Base-by-base conservation (phyloP, 768 basidiomycete genomes). In the Tricholoma terreum region DNA sequence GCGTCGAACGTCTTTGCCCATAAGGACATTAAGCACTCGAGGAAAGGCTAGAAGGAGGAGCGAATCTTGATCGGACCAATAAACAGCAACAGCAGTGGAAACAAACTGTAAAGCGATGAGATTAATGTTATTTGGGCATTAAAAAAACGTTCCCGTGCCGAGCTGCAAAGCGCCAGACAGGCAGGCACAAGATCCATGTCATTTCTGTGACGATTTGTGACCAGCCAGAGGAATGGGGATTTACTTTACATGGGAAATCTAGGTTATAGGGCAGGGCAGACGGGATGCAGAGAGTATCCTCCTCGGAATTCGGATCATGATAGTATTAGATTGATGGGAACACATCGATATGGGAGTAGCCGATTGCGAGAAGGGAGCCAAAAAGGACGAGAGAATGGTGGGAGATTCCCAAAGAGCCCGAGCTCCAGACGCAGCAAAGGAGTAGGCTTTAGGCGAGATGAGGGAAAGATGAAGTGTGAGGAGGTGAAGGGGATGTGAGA, bases 221-320 rank as follows among this genome's bases (percentile, higher is more conserved):
- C 31, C 17, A 36, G 30, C 34, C 24, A 57, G 52, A 61, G 52
- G n/a, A 57, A 61, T 63, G 56, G 56, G 56, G 55, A 55, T 54
- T 55, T 61, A 63, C 51, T 60, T 46, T 6, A 49, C 30, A 52
- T 54, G 57, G n/a, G n/a, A 51, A 48, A 43, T 21, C 36, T 30
- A 49, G 38, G 38, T 19, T 19, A 34, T 34, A 46, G 54, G n/a
- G 43, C 45, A 30, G 57, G 40, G 45, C 55, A 55, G 52, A 35
- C n/a, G 15, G 36, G 38, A 50, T 43, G 50, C 34, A 54, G 38
- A 30, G 40, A 54, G 42, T 27, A 53, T 62, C 69, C 70, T 71
- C 72, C 24, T 71, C 72, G 71, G 70, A 68, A 72, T 62, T 69
- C 76, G 77, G 77, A 79, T 79, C 77, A 75, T 74, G 76, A 72